A percentile compares a stretch with the other conserved stretches of the same genome.
These are phyloP conservation scores for Mycena floridula DNA, from an alignment of 768 basidiomycete species.

Conservation along the genomic window DNA sequence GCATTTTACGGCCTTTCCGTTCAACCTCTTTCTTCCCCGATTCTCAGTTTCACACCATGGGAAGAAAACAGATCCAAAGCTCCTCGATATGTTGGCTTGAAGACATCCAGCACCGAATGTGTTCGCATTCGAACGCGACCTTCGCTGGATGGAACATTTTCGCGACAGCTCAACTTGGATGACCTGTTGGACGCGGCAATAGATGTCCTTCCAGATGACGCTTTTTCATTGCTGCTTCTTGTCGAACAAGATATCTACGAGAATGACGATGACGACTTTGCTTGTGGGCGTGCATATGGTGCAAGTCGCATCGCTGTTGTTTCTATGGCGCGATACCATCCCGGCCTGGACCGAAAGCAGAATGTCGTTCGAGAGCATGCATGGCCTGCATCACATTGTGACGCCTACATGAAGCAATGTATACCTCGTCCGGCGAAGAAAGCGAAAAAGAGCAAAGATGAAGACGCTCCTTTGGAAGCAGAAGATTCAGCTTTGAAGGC, in stretches of 20 bases:
- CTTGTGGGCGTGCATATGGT: constrained; percentile 33
- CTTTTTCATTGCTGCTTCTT: constrained; percentile 27
- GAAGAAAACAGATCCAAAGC: constrained; percentile 10
- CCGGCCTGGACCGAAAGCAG: constrained; percentile 22
- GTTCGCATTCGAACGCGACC: constrained; percentile 26
- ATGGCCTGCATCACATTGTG: constrained; percentile 32
- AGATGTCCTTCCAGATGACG: constrained; percentile 24
- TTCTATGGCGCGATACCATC: constrained; percentile 28
- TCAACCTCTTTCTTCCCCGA: constrained; percentile 17
- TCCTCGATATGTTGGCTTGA: constrained; percentile 23
- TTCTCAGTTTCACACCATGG: constrained; percentile 21
- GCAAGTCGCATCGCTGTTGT: constrained; percentile 32
- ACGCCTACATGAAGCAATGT: constrained; percentile 16
- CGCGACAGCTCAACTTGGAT: constrained; percentile 27
- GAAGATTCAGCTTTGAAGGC: constrained; percentile 13
- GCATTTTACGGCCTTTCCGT: constrained; percentile 28
- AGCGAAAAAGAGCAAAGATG: constrained; percentile 5
- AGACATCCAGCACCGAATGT: constrained; percentile 20
- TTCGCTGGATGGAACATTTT: constrained; percentile 19
- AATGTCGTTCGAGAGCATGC: constrained; percentile 25
- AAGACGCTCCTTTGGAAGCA: not conserved
- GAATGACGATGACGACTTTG: constrained; percentile 27
- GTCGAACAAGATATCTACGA: constrained; percentile 31
- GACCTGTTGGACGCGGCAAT: constrained; percentile 31
- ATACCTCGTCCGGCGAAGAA: constrained; percentile 8